Evolutionary conservation across 2,329 filamentous ascomycete genomes (phyloP).

Genomic region (Talaromyces marneffei): DNA sequence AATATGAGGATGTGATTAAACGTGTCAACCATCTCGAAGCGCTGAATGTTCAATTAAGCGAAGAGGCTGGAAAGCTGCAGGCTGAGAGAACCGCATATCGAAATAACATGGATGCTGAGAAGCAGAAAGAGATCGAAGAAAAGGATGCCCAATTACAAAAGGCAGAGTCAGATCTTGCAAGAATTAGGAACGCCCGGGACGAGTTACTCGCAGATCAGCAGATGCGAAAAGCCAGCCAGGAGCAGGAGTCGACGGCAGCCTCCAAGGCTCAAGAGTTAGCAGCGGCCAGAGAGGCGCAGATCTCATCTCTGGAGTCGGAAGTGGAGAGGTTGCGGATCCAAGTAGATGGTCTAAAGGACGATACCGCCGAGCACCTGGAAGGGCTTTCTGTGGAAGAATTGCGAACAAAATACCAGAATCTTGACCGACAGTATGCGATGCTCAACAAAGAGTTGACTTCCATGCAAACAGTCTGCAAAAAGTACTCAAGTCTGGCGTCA

Average conservation of each 20-base stretch:
- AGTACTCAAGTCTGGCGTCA: constrained; percentile 73
- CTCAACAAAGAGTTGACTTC: constrained; percentile 83
- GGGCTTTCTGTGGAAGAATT: constrained; percentile 64
- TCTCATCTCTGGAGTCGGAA: constrained; percentile 75
- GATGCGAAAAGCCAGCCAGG: constrained; percentile 71
- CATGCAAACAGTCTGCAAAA: constrained; percentile 86
- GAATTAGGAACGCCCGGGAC: constrained; percentile 77
- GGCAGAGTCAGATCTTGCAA: constrained; percentile 76
- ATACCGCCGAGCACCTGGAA: constrained; percentile 45
- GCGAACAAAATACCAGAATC: constrained; percentile 63
- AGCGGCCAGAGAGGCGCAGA: constrained; percentile 71
- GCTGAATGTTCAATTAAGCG: constrained; percentile 73
- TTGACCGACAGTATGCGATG: constrained; percentile 74
- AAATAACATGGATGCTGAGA: constrained; percentile 73
- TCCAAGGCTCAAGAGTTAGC: constrained; percentile 75
- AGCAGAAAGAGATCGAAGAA: constrained; percentile 65
- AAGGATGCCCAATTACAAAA: constrained; percentile 75
- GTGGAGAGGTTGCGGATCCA: constrained; percentile 62
- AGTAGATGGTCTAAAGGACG: constrained; percentile 43
- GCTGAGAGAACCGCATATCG: constrained; percentile 79
- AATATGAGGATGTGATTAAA: constrained; percentile 89
- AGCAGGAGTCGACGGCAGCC: constrained; percentile 64
- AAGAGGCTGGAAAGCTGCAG: constrained; percentile 79
- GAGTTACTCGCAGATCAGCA: constrained; percentile 77
- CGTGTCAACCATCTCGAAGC: constrained; percentile 88